Evolutionary conservation across 306 rosid species (phyloP).

Genomic region (Vigna angularis): DNA sequence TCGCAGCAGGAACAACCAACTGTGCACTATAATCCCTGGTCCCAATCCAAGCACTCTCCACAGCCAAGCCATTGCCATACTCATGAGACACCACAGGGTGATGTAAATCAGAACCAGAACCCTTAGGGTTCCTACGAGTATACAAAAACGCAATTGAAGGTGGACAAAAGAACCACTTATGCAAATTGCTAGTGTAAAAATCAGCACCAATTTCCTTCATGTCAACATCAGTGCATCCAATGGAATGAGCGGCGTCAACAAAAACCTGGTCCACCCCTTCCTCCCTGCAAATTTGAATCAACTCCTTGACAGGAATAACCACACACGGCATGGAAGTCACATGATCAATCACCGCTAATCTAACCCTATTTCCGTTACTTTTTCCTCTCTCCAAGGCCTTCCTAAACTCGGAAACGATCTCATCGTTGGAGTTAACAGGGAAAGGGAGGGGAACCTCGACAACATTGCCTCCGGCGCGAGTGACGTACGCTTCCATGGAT

Average conservation of each 20-base stretch:
- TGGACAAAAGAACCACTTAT: conserved; percentile 98
- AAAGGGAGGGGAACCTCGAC: conserved; percentile 89
- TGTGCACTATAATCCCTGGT: conserved; percentile 96
- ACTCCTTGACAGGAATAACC: conserved; percentile 78
- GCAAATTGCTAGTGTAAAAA: conserved; percentile 93
- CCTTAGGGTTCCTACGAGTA: conserved; percentile 50
- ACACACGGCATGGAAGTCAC: conserved; percentile 97
- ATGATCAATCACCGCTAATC: conserved; percentile 94
- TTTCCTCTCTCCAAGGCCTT: conserved; percentile 78
- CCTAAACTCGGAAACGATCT: conserved; percentile 72
- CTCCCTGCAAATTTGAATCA: conserved; percentile 89
- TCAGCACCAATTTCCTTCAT: conserved; percentile 96
- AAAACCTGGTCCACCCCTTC: conserved; percentile 95
- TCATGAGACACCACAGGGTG: conserved; percentile 97
- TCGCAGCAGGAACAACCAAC: conserved; percentile 74
- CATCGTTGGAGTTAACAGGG: conserved; percentile 76
- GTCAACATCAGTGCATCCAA: conserved; percentile 87
- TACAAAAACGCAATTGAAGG: conserved; percentile 90
- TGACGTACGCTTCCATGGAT: conserved; percentile 86
- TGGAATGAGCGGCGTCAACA: conserved; percentile 94
- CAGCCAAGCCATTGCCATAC: conserved; percentile 93
- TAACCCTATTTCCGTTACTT: conserved; percentile 71
- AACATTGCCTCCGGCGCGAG: conserved; percentile 86
- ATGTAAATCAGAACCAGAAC: conserved; percentile 60
- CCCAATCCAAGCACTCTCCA: conserved; percentile 98